Evolutionary conservation across 1,139 yeast genomes (phyloP), one percentile per base, ranked within the genome.

Genomic region (Pichia inconspicua): DNA sequence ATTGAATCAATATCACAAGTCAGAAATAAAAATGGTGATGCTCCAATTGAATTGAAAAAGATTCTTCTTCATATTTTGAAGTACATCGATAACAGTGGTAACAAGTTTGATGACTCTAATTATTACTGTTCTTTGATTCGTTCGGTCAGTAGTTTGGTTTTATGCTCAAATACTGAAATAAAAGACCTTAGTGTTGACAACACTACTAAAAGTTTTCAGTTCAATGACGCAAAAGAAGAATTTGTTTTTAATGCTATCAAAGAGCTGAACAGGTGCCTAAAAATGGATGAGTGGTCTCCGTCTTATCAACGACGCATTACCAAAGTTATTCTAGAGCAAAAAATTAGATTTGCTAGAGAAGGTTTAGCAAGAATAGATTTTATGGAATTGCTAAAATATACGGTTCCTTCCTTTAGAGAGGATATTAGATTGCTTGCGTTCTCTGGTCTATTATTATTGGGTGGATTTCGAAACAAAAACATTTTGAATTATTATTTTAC

Each of bases 241-340:
- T 75, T 74, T 57, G 60, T 75, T 8, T 58, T 63, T 10, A 73
- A 71, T 19, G 78, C 81, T 0, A 60, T 77, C 17, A 70, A 72
- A 17, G 88, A 90, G 60, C 70, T 94, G 44, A 79, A 82, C 47
- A 73, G 97, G 53, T 76, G 83, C 52, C 80, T 82, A 55, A 80
- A 90, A 54, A 72, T 94, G 66, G 97, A 92, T 59, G 82, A 79
- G 44, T 89, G 95, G 95, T 73, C 84, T 14, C 95, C 96, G 0
- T 82, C 95, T 0, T 80, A 76, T 55, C 84, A 83, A 42, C 68
- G 76, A 39, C 62, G 74, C 41, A 70, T 88, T 11, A 77, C 89
- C 1, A 72, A 69, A 25, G 72, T 78, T 10, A 82, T 84, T 48
- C 66, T 83, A 40, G 70, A 66, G 45, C 82, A 76, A 60, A 84